These are phyloP conservation scores for Colletotrichum sp. DNA, from an alignment of 2,329 filamentous ascomycete species.

Conservation along the genomic window DNA sequence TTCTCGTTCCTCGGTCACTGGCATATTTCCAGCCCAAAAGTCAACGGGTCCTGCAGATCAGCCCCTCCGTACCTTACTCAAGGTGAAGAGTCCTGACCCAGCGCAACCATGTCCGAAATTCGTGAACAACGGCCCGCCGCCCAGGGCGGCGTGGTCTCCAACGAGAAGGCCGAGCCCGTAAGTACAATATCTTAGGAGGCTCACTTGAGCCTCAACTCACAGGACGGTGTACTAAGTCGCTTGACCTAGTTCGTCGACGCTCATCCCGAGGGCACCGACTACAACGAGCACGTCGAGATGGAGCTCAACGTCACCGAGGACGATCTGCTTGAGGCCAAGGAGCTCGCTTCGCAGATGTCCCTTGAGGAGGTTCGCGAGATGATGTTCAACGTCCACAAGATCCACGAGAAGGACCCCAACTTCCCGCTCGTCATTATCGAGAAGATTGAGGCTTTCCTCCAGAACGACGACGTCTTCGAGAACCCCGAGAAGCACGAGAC, in stretches of 20 bases:
- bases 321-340: slow-evolving; percentile 50
- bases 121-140: neutral
- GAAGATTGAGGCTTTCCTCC: slow-evolving; percentile 42
- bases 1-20: slow-evolving; percentile 16
- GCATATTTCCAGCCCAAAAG: slow-evolving; percentile 10
- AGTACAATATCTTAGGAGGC: neutral
- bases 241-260: neutral
- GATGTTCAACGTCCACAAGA: slow-evolving; percentile 41
- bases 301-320: slow-evolving; percentile 49
- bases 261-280: neutral
- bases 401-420: slow-evolving; percentile 50
- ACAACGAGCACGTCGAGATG: slow-evolving; percentile 14
- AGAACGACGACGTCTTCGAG: slow-evolving; percentile 33
- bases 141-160: slow-evolving; percentile 14
- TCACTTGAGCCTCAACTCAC: neutral
- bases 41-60: slow-evolving; percentile 10
- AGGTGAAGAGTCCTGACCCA: slow-evolving; percentile 12
- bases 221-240: neutral
- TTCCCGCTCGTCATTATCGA: slow-evolving; percentile 44
- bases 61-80: neutral
- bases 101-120: slow-evolving; percentile 16
- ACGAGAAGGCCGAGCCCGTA: slow-evolving; percentile 10
- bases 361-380: slow-evolving; percentile 44
- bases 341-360: slow-evolving; percentile 45
- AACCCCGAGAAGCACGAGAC: slow-evolving; percentile 39